A percentile compares a stretch with the other conserved stretches of the same genome.
Conservation (phyloP, 1,139 yeast genomes). For the Saccharomyces hybrid region DNA sequence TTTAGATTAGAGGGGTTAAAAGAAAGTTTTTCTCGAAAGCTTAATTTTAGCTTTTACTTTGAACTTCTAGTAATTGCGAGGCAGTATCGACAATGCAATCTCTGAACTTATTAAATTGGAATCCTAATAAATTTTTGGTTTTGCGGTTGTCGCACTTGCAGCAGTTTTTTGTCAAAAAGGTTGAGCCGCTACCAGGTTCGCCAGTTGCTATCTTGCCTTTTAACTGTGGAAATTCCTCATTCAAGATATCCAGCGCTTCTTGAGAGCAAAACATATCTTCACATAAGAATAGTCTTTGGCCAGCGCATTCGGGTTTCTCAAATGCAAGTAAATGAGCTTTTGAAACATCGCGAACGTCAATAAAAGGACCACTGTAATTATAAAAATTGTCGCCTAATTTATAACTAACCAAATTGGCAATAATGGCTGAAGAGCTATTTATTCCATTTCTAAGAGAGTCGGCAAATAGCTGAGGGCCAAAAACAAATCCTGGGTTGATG, state of each 20-base stretch:
- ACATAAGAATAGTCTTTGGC: constrained; percentile 31
- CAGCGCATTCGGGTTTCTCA: constrained; percentile 27
- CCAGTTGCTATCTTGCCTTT: constrained; percentile 31
- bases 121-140: constrained; percentile 6
- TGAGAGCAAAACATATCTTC: constrained; percentile 31
- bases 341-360: constrained; percentile 51
- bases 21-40: background rate
- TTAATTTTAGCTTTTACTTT: background rate
- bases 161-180: background rate
- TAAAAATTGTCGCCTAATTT: constrained; percentile 15
- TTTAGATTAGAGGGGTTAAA: background rate
- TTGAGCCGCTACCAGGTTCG: constrained; percentile 9
- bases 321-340: constrained; percentile 42
- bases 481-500: constrained; percentile 43
- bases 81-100: constrained; percentile 4
- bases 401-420: constrained; percentile 22
- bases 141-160: constrained; percentile 3
- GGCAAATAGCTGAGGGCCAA: constrained; percentile 40
- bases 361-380: constrained; percentile 17
- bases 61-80: constrained; percentile 4
- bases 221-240: constrained; percentile 33
- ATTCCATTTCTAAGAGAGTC: constrained; percentile 25
- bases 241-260: constrained; percentile 31
- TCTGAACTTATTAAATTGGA: constrained; percentile 2
- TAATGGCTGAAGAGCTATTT: constrained; percentile 34